Percentiles rank a stretch among this genome's conserved stretches.
Conservation (phyloP, 257 asterid species). For the Ligustrum vulgare region DNA sequence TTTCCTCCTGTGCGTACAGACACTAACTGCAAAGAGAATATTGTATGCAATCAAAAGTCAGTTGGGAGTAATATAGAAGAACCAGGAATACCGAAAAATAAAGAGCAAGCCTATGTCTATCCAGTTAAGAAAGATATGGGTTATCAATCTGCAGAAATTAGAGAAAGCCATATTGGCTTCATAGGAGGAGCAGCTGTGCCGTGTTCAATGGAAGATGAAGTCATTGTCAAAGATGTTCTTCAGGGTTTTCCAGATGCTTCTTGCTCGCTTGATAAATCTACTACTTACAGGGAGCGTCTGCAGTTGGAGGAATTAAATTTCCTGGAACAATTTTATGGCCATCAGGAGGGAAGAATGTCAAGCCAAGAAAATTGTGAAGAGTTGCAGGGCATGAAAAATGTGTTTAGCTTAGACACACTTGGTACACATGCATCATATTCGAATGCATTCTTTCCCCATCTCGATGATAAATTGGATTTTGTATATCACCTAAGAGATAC, state of each 20-base stretch:
- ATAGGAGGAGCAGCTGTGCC: neutral
- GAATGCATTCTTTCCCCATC: neutral
- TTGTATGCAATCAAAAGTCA: constrained; percentile 10
- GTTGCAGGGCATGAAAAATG: neutral
- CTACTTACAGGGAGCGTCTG: neutral
- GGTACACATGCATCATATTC: neutral
- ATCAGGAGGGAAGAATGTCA: neutral
- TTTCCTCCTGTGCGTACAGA: constrained; percentile 34
- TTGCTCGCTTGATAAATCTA: neutral
- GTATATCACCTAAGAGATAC: neutral
- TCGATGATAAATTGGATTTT: neutral
- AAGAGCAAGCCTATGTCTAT: neutral
- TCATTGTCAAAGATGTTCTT: neutral
- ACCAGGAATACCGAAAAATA: neutral
- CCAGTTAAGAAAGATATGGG: neutral
- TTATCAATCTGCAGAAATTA: neutral
- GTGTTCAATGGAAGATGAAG: neutral
- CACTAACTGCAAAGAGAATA: constrained; percentile 8
- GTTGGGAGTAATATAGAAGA: neutral
- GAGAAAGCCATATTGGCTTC: neutral
- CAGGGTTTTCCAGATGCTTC: neutral
- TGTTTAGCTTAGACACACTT: neutral
- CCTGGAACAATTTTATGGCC: neutral
- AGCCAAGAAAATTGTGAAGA: neutral
- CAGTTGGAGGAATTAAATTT: neutral